A percentile compares a stretch with the other conserved stretches of the same genome.
Conservation (phyloP, 2,329 filamentous ascomycete genomes). For the Trichoderma polysporum region DNA sequence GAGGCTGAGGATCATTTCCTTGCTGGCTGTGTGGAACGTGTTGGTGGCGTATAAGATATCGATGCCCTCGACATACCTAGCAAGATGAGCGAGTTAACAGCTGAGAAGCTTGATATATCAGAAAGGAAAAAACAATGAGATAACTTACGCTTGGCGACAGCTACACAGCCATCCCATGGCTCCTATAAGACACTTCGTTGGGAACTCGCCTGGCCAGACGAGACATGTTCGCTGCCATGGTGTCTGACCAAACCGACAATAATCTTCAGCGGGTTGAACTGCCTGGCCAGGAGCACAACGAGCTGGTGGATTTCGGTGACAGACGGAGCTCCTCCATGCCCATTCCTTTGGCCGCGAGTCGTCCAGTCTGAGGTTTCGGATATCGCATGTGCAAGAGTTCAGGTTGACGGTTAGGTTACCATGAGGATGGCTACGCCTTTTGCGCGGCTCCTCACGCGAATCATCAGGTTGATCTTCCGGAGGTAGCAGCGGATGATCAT, state of each 20-base stretch:
- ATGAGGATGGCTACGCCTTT: neutral
- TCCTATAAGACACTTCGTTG: constrained; percentile 28
- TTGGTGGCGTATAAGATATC: constrained; percentile 34
- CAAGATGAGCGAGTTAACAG: neutral
- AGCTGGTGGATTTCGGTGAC: constrained; percentile 26
- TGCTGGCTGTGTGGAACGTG: constrained; percentile 28
- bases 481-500: constrained; percentile 20
- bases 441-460: too few species aligned
- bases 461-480: neutral
- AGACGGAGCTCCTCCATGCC: constrained; percentile 31
- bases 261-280: constrained; percentile 24
- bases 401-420: constrained; percentile 1
- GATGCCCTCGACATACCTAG: constrained; percentile 32
- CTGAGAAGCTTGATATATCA: neutral
- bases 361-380: neutral
- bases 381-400: neutral
- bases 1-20: constrained; percentile 24
- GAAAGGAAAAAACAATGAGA: neutral
- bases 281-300: neutral
- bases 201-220: constrained; percentile 25
- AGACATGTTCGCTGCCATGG: constrained; percentile 22
- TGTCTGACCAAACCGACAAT: constrained; percentile 24
- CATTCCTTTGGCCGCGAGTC: constrained; percentile 25
- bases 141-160: constrained; percentile 32
- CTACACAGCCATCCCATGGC: constrained; percentile 34